Evolutionary conservation across 78 protist species (phyloP), one percentile per base, ranked within the genome.

Genomic region (Parvularia atlantis): DNA sequence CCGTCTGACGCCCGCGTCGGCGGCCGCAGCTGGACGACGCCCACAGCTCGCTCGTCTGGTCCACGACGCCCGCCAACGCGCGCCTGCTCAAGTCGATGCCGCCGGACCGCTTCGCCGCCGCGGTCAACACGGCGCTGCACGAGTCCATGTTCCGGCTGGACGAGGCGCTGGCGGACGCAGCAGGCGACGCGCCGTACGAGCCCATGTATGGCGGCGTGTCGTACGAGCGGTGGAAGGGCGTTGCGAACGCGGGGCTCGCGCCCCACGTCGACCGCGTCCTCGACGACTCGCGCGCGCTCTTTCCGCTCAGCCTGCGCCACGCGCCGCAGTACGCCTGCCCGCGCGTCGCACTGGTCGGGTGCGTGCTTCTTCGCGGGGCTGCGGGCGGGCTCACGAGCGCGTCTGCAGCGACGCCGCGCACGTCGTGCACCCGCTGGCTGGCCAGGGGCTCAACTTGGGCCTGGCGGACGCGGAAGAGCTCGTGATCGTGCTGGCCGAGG

Each of bases 371-470:
- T 61, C 36, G 17, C 17, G 33, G 33, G 54, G 36, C 17, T 14
- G 33, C 17, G 14, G 19, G 19, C 17, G 36, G 14, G 33, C 33
- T 61, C 33, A 17, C 9, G 19, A 11, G n/a, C n/a, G n/a, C n/a
- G n/a, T n/a, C n/a, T n/a, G 40, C 48, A 54, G 84, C 28, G 91
- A 87, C 71, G 91, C 91, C 0, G 88, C 91, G 4, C 91, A 87
- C 41, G n/a, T 68, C 1, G 83, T 84, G 36, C 91, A 87, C 70
- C 91, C 91, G 56, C 43, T 87, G 36, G 91, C 91, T 13, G 91
- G 91, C 17, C 91, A 87, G 77, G 91, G 91, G n/a, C 82, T 80
- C 11, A 87, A 87, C 57, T 39, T 84, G n/a, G 91, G 91, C 30
- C 31, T 87, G 30, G 78, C 57, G 0, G 91, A 87, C 71, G 91